Evolutionary conservation across 495 filamentous ascomycete species (phyloP).

Genomic region (Neurospora discreta): DNA sequence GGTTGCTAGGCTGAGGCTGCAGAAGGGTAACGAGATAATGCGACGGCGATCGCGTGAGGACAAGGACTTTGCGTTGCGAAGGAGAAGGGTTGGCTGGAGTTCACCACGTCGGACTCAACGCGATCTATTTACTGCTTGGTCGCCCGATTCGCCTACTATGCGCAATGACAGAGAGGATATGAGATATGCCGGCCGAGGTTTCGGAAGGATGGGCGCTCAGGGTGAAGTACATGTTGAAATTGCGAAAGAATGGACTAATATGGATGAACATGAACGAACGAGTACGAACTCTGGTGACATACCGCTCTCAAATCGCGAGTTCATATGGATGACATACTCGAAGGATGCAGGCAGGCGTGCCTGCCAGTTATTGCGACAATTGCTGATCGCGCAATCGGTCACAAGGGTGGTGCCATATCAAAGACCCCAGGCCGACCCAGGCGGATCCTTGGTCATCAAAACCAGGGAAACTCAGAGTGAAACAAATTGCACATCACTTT

Average conservation of each 20-base stretch:
- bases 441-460: not conserved
- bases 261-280: not conserved
- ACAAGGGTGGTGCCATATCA: conserved; percentile 21
- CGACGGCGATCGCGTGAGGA: not conserved
- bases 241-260: not conserved
- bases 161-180: not conserved
- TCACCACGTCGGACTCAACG: not conserved
- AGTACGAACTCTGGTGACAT: conserved; percentile 12
- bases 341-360: not conserved
- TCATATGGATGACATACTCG: not conserved
- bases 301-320: conserved; percentile 15
- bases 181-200: not conserved
- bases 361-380: not conserved
- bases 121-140: not conserved
- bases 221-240: not conserved
- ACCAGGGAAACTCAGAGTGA: not conserved
- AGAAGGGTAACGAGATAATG: not conserved
- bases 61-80: not conserved
- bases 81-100: not conserved
- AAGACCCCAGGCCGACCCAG: not conserved
- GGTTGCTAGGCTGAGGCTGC: not conserved
- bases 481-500: not conserved
- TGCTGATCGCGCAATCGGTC: conserved; percentile 25
- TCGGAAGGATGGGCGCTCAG: not conserved
- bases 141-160: not conserved